Conservation (phyloP, 2,329 filamentous ascomycete species). For the Xylariaceae sp. region DNA sequence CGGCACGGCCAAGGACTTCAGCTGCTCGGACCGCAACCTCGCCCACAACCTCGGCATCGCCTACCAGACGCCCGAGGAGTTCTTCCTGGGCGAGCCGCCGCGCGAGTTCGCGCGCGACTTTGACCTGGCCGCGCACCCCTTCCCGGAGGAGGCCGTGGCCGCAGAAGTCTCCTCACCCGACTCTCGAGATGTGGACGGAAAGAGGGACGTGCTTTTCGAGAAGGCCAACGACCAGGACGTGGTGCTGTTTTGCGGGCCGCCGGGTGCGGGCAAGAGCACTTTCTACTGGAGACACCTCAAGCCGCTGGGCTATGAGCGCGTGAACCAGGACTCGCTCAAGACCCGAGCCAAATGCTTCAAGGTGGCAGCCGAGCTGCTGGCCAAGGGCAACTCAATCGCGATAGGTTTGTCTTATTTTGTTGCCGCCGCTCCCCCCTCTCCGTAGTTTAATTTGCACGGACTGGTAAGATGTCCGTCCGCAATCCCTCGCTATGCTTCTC, state of each 20-base stretch:
- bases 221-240: conserved; percentile 64
- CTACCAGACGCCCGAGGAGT: conserved; percentile 87
- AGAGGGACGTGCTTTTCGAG: conserved; percentile 36
- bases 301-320: conserved; percentile 70
- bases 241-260: conserved; percentile 80
- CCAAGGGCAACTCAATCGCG: conserved; percentile 60
- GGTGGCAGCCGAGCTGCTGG: conserved; percentile 58
- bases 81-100: conserved; percentile 64
- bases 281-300: conserved; percentile 76
- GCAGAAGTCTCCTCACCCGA: too few species aligned
- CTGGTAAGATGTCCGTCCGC: too few species aligned
- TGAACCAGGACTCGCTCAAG: conserved; percentile 89
- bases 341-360: conserved; percentile 64
- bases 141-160: conserved; percentile 22
- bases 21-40: conserved; percentile 67
- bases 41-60: conserved; percentile 74
- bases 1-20: conserved; percentile 48
- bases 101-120: conserved; percentile 63
- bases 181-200: conserved; percentile 12
- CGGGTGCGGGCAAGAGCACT: conserved; percentile 85
- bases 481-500: too few species aligned
- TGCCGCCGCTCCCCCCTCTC: background rate
- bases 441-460: background rate
- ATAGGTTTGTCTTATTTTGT: conserved; percentile 59
- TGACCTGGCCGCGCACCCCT: conserved; percentile 54